Evolutionary conservation across 2,329 filamentous ascomycete species (phyloP), one percentile per base, ranked within the genome.

Genomic region (Pseudodiploospora longispora): DNA sequence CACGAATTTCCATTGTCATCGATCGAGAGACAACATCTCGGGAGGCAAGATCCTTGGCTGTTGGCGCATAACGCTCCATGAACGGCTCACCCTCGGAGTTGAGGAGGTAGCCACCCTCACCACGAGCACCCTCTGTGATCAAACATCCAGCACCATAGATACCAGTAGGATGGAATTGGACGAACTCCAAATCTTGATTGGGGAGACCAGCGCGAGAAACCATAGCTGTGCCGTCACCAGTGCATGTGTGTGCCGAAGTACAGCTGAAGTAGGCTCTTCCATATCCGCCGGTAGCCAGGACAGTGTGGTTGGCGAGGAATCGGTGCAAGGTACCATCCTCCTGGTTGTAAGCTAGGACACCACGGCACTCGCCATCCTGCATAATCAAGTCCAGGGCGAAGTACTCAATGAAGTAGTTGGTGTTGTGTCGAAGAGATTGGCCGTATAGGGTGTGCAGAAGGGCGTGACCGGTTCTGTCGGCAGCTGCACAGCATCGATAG

Each of bases 331-430:
- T 97, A 53, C 93, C 93, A 62, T 98, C 93, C 72, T 98, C 91
- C 72, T 96, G 90, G 79, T 96, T 97, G 73, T 96, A 96, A 48
- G 91, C 91, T 55, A 97, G 77, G 55, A 97, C 87, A 80, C 93
- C 93, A 56, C 90, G 90, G 76, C 91, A 97, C 68, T 91, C 86
- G 49, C 91, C 91, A 59, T 94, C 87, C 72, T 96, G 85, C 93
- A 97, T 97, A 60, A 98, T 85, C 68, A 97, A 74, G 65, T 97
- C 93, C 55, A 95, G 79, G 58, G 90, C 93, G 67, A 97, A 98
- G 78, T 90, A 97, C 71, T 97, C 93, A 67, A 98, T 96, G 72
- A 98, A 97, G 79, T 96, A 98, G 76, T 96, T 96, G 63, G 91
- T 96, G 78, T 96, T 95, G 78, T 97, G 89, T 63, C 87, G 79